These are phyloP conservation scores for Eutrema heterophyllum DNA, from an alignment of 345 rosid genomes.

Conservation along the genomic window DNA sequence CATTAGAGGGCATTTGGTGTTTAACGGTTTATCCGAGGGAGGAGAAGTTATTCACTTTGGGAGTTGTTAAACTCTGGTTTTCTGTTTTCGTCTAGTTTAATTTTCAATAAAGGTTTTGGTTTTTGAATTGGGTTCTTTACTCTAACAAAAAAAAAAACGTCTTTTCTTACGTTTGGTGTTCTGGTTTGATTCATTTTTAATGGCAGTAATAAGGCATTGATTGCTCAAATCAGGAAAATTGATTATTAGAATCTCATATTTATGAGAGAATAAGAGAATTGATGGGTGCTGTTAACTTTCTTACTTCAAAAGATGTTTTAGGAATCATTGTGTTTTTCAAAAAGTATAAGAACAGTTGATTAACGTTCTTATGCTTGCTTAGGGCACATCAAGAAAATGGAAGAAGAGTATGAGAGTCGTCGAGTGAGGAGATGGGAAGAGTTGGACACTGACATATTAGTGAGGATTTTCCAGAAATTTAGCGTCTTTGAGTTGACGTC, in stretches of 20 bases:
- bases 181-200: not conserved
- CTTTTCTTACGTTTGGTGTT: not conserved
- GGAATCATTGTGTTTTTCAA: too few relatives aligned
- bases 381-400: slow-evolving; percentile 20
- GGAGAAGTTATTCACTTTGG: too few relatives aligned
- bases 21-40: too few relatives aligned
- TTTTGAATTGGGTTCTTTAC: too few relatives aligned
- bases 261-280: not conserved
- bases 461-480: slow-evolving; percentile 56
- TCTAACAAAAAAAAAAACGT: not conserved
- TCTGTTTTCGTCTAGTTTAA: too few relatives aligned
- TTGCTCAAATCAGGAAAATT: not conserved
- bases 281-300: not conserved
- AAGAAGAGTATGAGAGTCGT: slow-evolving; percentile 41
- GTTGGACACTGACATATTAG: slow-evolving; percentile 62
- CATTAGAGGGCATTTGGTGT: too few relatives aligned
- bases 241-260: not conserved
- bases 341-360: not conserved
- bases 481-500: slow-evolving; percentile 51
- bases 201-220: not conserved
- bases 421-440: slow-evolving; percentile 73
- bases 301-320: too few relatives aligned
- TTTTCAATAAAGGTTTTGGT: too few relatives aligned
- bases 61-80: too few relatives aligned
- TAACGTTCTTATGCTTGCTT: not conserved